phyloP scores from a whole-genome alignment of 2,329 filamentous ascomycete genomes.

The Fusarium nisikadoi region DNA sequence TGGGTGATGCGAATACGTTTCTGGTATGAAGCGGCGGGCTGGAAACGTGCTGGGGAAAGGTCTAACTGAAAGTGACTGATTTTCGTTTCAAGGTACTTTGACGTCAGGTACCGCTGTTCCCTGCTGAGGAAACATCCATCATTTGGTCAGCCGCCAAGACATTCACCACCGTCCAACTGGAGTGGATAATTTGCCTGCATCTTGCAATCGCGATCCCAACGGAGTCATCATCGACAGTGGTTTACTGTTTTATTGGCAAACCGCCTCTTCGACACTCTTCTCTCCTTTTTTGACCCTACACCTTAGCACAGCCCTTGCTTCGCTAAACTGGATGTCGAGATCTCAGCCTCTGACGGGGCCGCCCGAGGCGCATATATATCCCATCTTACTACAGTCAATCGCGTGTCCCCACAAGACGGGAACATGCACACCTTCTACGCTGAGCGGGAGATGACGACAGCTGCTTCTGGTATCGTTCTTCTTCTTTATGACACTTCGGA shows the following conservation, averaged over 20 bases:
- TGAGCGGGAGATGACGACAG: constrained; percentile 32
- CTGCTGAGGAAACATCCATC: constrained; percentile 25
- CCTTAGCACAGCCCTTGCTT: constrained; percentile 4
- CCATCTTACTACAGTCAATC: neutral
- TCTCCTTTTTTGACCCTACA: neutral
- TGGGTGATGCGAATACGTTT: constrained; percentile 43
- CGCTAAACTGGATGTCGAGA: neutral
- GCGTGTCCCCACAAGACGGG: constrained; percentile 4
- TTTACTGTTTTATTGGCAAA: constrained; percentile 17
- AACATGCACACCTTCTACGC: constrained; percentile 4
- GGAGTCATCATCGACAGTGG: constrained; percentile 18
- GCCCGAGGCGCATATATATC: neutral
- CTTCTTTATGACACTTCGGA: neutral
- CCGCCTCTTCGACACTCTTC: neutral
- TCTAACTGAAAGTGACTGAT: constrained; percentile 34
- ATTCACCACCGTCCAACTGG: constrained; percentile 5
- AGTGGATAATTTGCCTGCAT: constrained; percentile 16
- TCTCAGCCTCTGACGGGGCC: constrained; percentile 8
- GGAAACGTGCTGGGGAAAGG: constrained; percentile 37
- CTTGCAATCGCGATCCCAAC: constrained; percentile 28
- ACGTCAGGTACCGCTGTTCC: constrained; percentile 22
- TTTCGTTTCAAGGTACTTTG: constrained; percentile 38
- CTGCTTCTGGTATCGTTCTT: constrained; percentile 16
- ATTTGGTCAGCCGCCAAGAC: constrained; percentile 19
- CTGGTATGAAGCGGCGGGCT: constrained; percentile 40